Evolutionary conservation across 192 early-diverging fungal species (phyloP), one percentile per base, ranked within the genome.

Genomic region (Podila epicladia): DNA sequence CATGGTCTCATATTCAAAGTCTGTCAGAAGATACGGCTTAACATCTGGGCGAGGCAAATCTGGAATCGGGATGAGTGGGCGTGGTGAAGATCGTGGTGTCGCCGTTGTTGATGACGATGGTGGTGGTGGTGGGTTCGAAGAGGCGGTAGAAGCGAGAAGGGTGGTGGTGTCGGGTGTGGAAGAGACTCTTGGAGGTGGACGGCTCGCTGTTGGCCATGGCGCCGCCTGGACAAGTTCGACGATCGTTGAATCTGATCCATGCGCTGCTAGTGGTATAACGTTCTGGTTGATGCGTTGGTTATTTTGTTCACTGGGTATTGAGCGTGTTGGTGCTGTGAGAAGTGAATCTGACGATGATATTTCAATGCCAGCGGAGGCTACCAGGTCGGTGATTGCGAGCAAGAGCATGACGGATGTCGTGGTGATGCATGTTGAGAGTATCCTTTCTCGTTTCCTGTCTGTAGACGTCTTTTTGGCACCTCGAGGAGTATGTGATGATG

Each of bases 381-480:
- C 53, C 53, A 55, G n/a, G 26, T 26, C n/a, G 22, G 22, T 11
- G 6, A 61, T 31, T 19, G 31, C 59, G 4, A 32, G 22, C 9
- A 32, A 26, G 59, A 61, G 20, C 17, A 17, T 17, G 59, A 33
- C 20, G 20, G 59, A 33, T 1, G 29, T 13, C 17, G 59, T 9
- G 3, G 59, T 12, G 17, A 31, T 26, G 29, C 28, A 61, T 20
- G 29, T 61, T 9, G 53, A 11, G 53, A 31, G 9, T 0, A 35
- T 61, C 59, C 12, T 61, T 33, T 12, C 2, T 31, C 9, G 33
- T 45, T 45, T 45, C 41, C 13, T 1, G 41, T 1, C 4, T 33
- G 28, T 61, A 15, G 29, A 1, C 29, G 31, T 7, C 33, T 72
- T 84, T 94, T 29, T 38, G 78, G 41, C 93, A 92, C 89, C 67